Conservation (phyloP, 495 filamentous ascomycete genomes). For the Trichoderma reesei region DNA sequence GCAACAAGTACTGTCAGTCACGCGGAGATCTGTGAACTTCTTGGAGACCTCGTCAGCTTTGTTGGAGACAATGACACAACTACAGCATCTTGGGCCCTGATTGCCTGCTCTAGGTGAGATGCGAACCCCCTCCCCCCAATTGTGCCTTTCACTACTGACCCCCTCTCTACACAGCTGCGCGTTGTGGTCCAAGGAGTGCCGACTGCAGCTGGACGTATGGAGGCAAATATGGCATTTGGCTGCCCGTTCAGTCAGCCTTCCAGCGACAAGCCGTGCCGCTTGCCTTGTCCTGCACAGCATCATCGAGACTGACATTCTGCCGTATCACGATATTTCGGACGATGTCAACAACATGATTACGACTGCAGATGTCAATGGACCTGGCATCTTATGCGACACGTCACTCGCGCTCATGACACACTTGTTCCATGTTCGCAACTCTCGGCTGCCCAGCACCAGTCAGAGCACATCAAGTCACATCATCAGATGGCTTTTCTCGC, state of each 20-base stretch:
- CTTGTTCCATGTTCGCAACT: conserved; percentile 47
- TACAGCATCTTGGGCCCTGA: conserved; percentile 43
- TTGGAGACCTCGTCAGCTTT: conserved; percentile 27
- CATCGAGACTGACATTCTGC: conserved; percentile 50
- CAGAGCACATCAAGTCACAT: conserved; percentile 57
- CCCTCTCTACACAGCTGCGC: neutral
- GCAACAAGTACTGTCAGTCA: conserved; percentile 26
- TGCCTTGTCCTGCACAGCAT: conserved; percentile 65
- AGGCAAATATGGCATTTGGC: conserved; percentile 65
- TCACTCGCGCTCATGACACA: conserved; percentile 64
- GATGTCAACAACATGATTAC: conserved; percentile 58
- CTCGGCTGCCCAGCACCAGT: conserved; percentile 53
- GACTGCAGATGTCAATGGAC: conserved; percentile 71
- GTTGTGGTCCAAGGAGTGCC: neutral
- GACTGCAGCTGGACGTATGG: conserved; percentile 40
- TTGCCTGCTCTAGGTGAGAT: conserved; percentile 50
- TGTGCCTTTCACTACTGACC: conserved; percentile 14
- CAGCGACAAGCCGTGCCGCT: conserved; percentile 64
- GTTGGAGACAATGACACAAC: conserved; percentile 28
- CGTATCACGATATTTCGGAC: conserved; percentile 51
- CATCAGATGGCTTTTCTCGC: conserved; percentile 67
- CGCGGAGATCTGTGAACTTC: conserved; percentile 29
- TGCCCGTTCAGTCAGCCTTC: conserved; percentile 57
- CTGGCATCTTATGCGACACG: conserved; percentile 67
- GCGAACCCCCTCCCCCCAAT: neutral